Evolutionary conservation across 495 filamentous ascomycete species (phyloP), one percentile per base, ranked within the genome.

Genomic region (Bathelium albidoporum): DNA sequence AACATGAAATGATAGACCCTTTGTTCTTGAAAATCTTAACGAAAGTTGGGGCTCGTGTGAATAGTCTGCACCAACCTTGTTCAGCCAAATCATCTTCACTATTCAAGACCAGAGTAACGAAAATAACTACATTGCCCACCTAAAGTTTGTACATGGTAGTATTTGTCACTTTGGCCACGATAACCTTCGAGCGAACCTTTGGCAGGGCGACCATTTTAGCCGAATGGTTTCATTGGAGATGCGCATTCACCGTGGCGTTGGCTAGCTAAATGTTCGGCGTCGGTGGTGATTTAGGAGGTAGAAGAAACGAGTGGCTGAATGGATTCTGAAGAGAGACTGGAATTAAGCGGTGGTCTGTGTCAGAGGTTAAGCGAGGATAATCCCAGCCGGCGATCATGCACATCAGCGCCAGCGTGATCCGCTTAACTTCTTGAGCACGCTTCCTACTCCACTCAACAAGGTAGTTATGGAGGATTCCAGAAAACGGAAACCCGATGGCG

Each of bases 401-500:
- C 49, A 29, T 55, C 49, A 55, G 24, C 16, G 49, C 24, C 24
- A 28, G 49, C 5, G 5, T 55, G 9, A 55, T 55, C 24, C 20
- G 14, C 34, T 39, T 39, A 14, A 5, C 20, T 29, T 28, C 20
- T 29, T 49, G 44, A 49, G 5, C 49, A 26, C 24, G 22, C 24
- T 24, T 24, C 26, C 49, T 9, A 12, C 20, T 7, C 20, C 20
- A n/a, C 2, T 20, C 24, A 26, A 12, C 44, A 5, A 20, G 14
- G 16, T n/a, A 28, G 49, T 55, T 26, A 68, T 68, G 64, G 59
- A 64, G 2, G 41, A 16, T 43, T 36, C 59, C 16, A 32, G 5
- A 5, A 69, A 69, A 36, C 55, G 67, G 16, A 66, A 62, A 59
- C 61, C 64, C n/a, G 64, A 62, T 28, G 60, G 59, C 22, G 59